Evolutionary conservation across 2,329 filamentous ascomycete genomes (phyloP).

Genomic region (Gremmenia infestans): DNA sequence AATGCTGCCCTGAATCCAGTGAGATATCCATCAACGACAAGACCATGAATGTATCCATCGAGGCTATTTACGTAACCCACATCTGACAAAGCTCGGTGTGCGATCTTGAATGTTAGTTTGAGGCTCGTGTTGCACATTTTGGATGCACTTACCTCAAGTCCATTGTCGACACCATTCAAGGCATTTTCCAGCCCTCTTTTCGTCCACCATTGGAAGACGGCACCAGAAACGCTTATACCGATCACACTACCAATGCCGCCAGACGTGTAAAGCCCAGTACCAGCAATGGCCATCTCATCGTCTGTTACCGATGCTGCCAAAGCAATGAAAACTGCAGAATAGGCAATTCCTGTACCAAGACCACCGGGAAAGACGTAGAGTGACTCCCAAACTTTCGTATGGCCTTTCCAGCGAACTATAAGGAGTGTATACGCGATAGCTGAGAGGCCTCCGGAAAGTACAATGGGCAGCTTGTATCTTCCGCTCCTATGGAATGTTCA

Average conservation of each 20-base stretch:
- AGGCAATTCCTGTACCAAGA: slow-evolving; percentile 42
- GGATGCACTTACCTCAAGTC: slow-evolving; percentile 1
- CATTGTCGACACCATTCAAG: slow-evolving; percentile 1
- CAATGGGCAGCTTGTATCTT: slow-evolving; percentile 50
- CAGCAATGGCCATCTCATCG: slow-evolving; percentile 43
- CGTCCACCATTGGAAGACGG: slow-evolving; percentile 5
- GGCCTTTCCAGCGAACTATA: slow-evolving; percentile 51
- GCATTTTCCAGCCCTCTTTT: background rate
- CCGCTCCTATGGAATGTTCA: slow-evolving; percentile 39
- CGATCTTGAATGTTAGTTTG: background rate
- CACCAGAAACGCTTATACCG: slow-evolving; percentile 12
- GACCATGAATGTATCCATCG: background rate
- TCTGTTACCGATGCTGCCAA: slow-evolving; percentile 42
- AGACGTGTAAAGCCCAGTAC: slow-evolving; percentile 41
- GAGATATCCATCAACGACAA: slow-evolving; percentile 8
- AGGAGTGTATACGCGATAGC: slow-evolving; percentile 47
- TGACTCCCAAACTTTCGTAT: slow-evolving; percentile 50
- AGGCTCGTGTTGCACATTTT: background rate
- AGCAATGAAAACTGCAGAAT: slow-evolving; percentile 43
- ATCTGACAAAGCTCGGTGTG: slow-evolving; percentile 4
- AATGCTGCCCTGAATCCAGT: slow-evolving; percentile 5
- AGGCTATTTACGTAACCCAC: slow-evolving; percentile 8
- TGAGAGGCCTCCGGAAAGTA: slow-evolving; percentile 45
- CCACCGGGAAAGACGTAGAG: slow-evolving; percentile 54
- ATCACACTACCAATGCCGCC: slow-evolving; percentile 9